phyloP scores from a whole-genome alignment of 1,284 basidiomycete species.

The Thecaphora thlaspeos region DNA sequence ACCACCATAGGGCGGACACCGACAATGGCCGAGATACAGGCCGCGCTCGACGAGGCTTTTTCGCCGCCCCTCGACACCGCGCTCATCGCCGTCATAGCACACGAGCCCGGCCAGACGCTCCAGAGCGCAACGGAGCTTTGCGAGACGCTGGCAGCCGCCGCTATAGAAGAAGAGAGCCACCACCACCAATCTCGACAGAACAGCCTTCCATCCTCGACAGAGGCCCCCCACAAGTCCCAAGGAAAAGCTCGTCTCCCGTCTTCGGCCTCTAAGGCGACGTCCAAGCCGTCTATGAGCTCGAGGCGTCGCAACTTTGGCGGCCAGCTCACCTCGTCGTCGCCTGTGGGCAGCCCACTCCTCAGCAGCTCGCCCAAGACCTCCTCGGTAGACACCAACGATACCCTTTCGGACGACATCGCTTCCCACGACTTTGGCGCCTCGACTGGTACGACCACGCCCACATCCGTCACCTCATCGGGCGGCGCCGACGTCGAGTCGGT shows the following conservation, averaged over 20 bases:
- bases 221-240: too few relatives aligned
- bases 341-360: too few relatives aligned
- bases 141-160: slow-evolving; percentile 27
- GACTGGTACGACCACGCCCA: not conserved
- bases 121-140: slow-evolving; percentile 36
- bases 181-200: not conserved
- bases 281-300: too few relatives aligned
- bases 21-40: slow-evolving; percentile 18
- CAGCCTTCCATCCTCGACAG: not conserved
- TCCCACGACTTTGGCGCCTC: too few relatives aligned
- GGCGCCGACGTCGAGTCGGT: slow-evolving; percentile 18
- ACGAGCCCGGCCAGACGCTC: slow-evolving; percentile 37
- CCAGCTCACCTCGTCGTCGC: slow-evolving; percentile 5
- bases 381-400: too few relatives aligned
- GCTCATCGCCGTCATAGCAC: slow-evolving; percentile 38
- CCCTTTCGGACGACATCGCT: too few relatives aligned
- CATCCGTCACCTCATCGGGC: not conserved
- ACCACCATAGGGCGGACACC: too few relatives aligned
- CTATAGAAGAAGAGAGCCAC: slow-evolving; percentile 5
- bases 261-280: too few relatives aligned
- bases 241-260: too few relatives aligned
- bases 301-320: slow-evolving; percentile 5
- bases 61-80: slow-evolving; percentile 39
- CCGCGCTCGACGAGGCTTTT: slow-evolving; percentile 26
- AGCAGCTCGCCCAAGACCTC: too few relatives aligned